These are phyloP conservation scores for Aleurites moluccanus DNA, from an alignment of 441 rosid species.

Conservation along the genomic window DNA sequence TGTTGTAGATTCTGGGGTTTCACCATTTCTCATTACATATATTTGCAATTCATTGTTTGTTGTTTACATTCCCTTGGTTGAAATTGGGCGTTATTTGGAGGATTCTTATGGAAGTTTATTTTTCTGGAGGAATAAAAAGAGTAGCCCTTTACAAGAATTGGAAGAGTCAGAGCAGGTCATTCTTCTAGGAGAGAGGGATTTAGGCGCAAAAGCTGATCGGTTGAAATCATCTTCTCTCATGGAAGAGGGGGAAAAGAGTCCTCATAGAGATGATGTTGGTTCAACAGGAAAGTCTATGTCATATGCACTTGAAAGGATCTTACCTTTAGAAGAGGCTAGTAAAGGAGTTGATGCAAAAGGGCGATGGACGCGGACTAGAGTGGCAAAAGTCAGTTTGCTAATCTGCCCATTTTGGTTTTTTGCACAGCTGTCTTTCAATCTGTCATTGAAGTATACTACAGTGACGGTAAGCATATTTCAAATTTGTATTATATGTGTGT, in stretches of 20 bases:
- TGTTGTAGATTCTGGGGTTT: constrained; percentile 88
- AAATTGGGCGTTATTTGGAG: constrained; percentile 67
- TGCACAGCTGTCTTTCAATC: constrained; percentile 86
- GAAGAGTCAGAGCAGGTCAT: constrained; percentile 67
- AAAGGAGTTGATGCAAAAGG: constrained; percentile 70
- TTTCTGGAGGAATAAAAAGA: constrained; percentile 57
- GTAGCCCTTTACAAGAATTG: constrained; percentile 35
- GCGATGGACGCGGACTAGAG: constrained; percentile 79
- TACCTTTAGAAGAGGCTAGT: constrained; percentile 24
- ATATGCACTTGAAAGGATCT: constrained; percentile 28
- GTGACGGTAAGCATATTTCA: constrained; percentile 62
- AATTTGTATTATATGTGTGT: constrained; percentile 10
- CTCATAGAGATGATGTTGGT: constrained; percentile 30
- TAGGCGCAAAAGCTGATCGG: constrained; percentile 30
- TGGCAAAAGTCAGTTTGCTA: constrained; percentile 76
- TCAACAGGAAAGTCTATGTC: constrained; percentile 33
- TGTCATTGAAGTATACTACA: constrained; percentile 87
- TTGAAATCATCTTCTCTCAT: constrained; percentile 27
- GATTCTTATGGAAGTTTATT: constrained; percentile 60
- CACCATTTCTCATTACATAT: constrained; percentile 88
- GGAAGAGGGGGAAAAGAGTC: constrained; percentile 39
- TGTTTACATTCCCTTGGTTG: constrained; percentile 79
- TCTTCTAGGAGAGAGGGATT: constrained; percentile 52
- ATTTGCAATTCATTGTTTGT: constrained; percentile 92
- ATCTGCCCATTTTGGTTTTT: constrained; percentile 95